Base-by-base conservation (phyloP, 345 rosid species). In the Brassica rapa region DNA sequence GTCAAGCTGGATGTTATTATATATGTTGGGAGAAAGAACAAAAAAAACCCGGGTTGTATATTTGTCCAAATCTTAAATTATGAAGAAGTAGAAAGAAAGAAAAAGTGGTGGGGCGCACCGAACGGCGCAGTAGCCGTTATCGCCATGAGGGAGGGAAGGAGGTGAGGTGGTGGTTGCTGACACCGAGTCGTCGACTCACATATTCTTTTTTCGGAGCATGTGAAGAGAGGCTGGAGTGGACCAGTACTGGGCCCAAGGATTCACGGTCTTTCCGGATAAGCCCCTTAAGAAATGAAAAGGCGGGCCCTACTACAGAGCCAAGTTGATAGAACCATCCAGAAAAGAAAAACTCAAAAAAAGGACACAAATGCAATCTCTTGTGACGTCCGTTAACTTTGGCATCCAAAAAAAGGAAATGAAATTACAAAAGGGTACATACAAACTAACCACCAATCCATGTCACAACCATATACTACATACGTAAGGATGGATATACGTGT, bases 331-430 rank as follows among this genome's bases (percentile, higher is more conserved):
- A 16, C 30, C 66, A 77, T 32, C 70, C 7, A 9, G 21, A 11
- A 29, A 25, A 60, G 6, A 29, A 35, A 77, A 63, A 19, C 41
- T 33, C 30, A 77, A 70, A 77, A 69, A 76, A 77, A 70, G 21
- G 39, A 12, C 21, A 62, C 63, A 77, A 56, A 69, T 70, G 39
- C 79, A 60, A 60, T 59, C 68, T 76, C 75, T 30, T 70, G 75
- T 63, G 66, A 62, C 71, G 64, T 77, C 81, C 75, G 75, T 63
- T 77, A 19, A 62, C 71, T 24, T 77, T 57, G 57, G 30, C 75
- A 46, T 51, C 21, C 27, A 6, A 29, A 29, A 12, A 12, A 6
- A 23, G 24, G 14, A 59, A 51, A n/a, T 46, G 16, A 46, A 46
- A 46, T 46, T 46, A 46, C 53, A 46, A 3, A 46, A 46, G 53